Evolutionary conservation across 768 basidiomycete genomes (phyloP).

Genomic region (Boletus vinaceobasis): DNA sequence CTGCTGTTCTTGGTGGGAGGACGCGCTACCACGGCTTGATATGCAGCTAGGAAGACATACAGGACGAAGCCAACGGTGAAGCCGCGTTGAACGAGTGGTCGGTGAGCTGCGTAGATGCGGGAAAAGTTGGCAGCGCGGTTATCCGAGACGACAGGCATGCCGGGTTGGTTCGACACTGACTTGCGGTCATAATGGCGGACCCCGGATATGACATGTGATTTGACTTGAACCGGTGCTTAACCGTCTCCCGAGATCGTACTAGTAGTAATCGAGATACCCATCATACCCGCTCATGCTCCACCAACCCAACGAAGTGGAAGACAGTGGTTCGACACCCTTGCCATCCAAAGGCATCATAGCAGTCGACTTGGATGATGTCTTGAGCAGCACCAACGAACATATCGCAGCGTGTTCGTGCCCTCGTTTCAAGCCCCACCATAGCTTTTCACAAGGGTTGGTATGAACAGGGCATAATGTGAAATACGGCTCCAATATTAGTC

Average conservation of each 20-base stretch:
- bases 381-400: slow-evolving; percentile 56
- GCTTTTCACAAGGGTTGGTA: not conserved
- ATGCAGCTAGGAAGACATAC: slow-evolving; percentile 67
- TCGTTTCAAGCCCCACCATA: not conserved
- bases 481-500: slow-evolving; percentile 52
- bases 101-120: slow-evolving; percentile 56
- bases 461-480: slow-evolving; percentile 61
- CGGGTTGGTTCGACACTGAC: not conserved
- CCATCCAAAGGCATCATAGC: slow-evolving; percentile 47
- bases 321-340: not conserved
- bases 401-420: slow-evolving; percentile 49
- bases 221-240: not conserved
- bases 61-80: slow-evolving; percentile 68
- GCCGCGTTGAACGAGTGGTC: slow-evolving; percentile 68
- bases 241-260: not conserved
- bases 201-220: slow-evolving; percentile 9
- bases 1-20: slow-evolving; percentile 25
- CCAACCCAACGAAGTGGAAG: not conserved
- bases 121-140: slow-evolving; percentile 43
- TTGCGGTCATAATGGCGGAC: not conserved
- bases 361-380: slow-evolving; percentile 67
- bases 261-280: not conserved
- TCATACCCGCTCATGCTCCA: slow-evolving; percentile 7
- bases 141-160: slow-evolving; percentile 33
- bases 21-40: slow-evolving; percentile 50